Evolutionary conservation across 1,284 basidiomycete species (phyloP).

Genomic region (Cutaneotrichosporon sp.): DNA sequence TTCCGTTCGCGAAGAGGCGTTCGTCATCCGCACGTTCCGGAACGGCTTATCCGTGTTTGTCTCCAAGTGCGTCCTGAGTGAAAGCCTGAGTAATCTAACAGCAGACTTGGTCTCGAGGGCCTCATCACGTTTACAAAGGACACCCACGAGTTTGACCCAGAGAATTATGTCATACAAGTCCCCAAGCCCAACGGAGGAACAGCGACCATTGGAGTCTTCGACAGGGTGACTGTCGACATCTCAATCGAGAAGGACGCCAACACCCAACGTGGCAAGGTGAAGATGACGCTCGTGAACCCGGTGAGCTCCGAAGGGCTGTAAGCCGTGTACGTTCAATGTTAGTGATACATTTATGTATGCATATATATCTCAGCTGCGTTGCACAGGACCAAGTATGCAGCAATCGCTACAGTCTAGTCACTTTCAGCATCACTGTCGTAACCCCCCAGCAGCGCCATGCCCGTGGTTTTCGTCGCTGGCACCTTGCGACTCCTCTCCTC

Average conservation of each 20-base stretch:
- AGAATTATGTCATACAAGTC: slow-evolving; percentile 78
- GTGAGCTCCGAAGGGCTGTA: slow-evolving; percentile 39
- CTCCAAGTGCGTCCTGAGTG: no score
- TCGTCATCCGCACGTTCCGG: slow-evolving; percentile 88
- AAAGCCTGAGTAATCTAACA: no score
- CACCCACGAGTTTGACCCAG: slow-evolving; percentile 74
- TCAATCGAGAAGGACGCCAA: slow-evolving; percentile 92
- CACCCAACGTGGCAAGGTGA: slow-evolving; percentile 86
- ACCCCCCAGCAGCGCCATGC: slow-evolving; percentile 4
- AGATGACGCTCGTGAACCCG: slow-evolving; percentile 58
- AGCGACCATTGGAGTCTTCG: slow-evolving; percentile 77
- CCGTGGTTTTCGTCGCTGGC: slow-evolving; percentile 38
- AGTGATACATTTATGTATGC: slow-evolving; percentile 6
- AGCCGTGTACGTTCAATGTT: no score
- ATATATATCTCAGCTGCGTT: background rate
- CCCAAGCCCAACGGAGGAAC: slow-evolving; percentile 52
- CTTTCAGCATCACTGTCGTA: slow-evolving; percentile 5
- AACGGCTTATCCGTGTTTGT: slow-evolving; percentile 97
- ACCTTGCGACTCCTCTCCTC: slow-evolving; percentile 31
- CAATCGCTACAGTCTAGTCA: background rate
- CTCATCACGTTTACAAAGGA: slow-evolving; percentile 88
- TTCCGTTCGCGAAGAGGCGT: slow-evolving; percentile 68
- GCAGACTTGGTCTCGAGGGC: slow-evolving; percentile 90
- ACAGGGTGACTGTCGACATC: slow-evolving; percentile 83
- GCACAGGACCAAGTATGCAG: no score